Evolutionary conservation across 208 protist genomes (phyloP).

Genomic region (Leishmania guyanensis): DNA sequence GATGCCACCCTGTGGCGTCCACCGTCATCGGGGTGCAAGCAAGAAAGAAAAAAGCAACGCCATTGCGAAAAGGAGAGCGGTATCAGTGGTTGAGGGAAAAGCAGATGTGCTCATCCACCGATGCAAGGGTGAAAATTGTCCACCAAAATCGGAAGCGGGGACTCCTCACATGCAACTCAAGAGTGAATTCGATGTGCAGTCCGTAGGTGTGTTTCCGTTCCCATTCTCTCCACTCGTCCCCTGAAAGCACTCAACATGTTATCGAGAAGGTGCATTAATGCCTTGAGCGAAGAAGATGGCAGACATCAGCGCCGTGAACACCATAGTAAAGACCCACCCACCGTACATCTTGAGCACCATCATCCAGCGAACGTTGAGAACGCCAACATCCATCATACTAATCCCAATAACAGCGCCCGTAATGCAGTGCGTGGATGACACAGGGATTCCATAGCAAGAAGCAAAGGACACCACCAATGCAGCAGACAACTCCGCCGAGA

Average conservation of each 20-base stretch:
- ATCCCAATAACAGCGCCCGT: slow-evolving; percentile 87
- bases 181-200: too few relatives aligned
- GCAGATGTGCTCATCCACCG: too few relatives aligned
- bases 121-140: neutral
- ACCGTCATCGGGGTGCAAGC: neutral
- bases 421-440: slow-evolving; percentile 92
- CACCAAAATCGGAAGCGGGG: neutral
- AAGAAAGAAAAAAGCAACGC: neutral
- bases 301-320: slow-evolving; percentile 61
- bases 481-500: slow-evolving; percentile 76
- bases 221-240: neutral
- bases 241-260: neutral
- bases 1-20: neutral
- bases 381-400: slow-evolving; percentile 76
- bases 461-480: slow-evolving; percentile 81
- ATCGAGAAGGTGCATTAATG: slow-evolving; percentile 55
- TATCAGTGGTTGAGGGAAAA: neutral
- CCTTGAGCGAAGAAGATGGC: slow-evolving; percentile 80
- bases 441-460: slow-evolving; percentile 75
- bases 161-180: neutral
- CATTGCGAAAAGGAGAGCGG: neutral
- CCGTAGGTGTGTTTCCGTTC: neutral
- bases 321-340: slow-evolving; percentile 69
- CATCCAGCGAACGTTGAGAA: slow-evolving; percentile 59
- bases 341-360: slow-evolving; percentile 82